Percentiles rank a stretch among this genome's conserved stretches.
Conservation (phyloP, 495 filamentous ascomycete genomes). For the Xylaria grammica region DNA sequence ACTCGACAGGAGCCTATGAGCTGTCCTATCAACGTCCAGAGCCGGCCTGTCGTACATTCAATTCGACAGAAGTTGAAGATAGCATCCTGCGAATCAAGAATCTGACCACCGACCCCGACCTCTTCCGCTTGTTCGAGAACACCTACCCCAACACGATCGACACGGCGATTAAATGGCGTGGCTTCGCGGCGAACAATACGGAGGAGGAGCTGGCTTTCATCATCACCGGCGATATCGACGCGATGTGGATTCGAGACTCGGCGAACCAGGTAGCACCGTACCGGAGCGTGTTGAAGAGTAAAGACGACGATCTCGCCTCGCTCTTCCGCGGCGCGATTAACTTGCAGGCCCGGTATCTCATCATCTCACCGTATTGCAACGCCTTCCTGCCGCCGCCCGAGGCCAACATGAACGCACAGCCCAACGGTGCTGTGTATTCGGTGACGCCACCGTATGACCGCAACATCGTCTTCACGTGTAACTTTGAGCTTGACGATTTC, state of each 20-base stretch:
- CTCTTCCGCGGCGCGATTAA: constrained; percentile 66
- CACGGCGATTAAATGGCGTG: constrained; percentile 66
- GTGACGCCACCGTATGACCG: constrained; percentile 59
- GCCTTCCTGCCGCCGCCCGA: constrained; percentile 65
- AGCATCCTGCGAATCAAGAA: constrained; percentile 50
- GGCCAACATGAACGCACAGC: constrained; percentile 51
- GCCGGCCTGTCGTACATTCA: constrained; percentile 63
- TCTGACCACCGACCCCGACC: constrained; percentile 61
- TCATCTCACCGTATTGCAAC: constrained; percentile 65
- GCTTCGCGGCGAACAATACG: constrained; percentile 53
- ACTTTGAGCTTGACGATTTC: constrained; percentile 68
- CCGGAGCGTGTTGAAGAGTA: constrained; percentile 57
- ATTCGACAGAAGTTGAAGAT: constrained; percentile 57
- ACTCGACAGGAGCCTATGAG: constrained; percentile 46
- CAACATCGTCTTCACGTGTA: constrained; percentile 64
- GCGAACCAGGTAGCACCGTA: constrained; percentile 68
- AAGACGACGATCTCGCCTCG: constrained; percentile 58
- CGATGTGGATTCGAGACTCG: constrained; percentile 71
- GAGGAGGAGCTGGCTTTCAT: constrained; percentile 69
- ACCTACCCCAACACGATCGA: constrained; percentile 66
- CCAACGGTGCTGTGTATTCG: constrained; percentile 52
- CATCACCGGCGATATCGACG: constrained; percentile 69
- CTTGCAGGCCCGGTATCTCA: constrained; percentile 62
- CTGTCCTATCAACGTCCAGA: constrained; percentile 62
- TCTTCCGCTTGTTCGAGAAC: constrained; percentile 66